Conservation (phyloP, 208 protist species). For the Trypanosoma cruzi region DNA sequence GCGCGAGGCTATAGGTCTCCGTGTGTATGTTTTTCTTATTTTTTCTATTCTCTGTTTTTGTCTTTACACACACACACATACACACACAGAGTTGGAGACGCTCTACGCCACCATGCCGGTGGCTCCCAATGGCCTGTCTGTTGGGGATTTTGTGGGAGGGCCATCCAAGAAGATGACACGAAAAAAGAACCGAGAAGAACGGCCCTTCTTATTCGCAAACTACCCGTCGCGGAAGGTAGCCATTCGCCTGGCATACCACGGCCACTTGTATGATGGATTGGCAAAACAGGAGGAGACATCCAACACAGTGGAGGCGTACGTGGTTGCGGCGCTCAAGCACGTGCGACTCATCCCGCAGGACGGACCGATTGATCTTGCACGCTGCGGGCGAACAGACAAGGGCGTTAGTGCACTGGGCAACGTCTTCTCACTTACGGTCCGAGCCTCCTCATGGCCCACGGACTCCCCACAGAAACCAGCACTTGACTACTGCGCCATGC, state of each 20-base stretch:
- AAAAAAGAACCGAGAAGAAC: slow-evolving; percentile 40
- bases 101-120: background rate
- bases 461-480: slow-evolving; percentile 49
- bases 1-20: background rate
- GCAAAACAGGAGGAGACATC: slow-evolving; percentile 81
- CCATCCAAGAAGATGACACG: background rate
- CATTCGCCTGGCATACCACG: slow-evolving; percentile 88
- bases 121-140: background rate
- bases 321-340: slow-evolving; percentile 50
- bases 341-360: slow-evolving; percentile 62
- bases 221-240: slow-evolving; percentile 83
- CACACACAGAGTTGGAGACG: background rate
- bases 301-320: slow-evolving; percentile 83
- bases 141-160: background rate
- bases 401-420: slow-evolving; percentile 90
- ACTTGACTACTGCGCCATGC: slow-evolving; percentile 94
- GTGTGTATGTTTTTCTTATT: background rate
- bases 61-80: background rate
- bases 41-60: background rate
- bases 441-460: slow-evolving; percentile 50
- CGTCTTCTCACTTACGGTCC: slow-evolving; percentile 64
- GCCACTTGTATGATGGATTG: slow-evolving; percentile 78
- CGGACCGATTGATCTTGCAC: slow-evolving; percentile 66
- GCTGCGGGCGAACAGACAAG: slow-evolving; percentile 90
- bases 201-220: slow-evolving; percentile 56